Conservation (phyloP, 495 filamentous ascomycete species). For the Penicillium soppii region DNA sequence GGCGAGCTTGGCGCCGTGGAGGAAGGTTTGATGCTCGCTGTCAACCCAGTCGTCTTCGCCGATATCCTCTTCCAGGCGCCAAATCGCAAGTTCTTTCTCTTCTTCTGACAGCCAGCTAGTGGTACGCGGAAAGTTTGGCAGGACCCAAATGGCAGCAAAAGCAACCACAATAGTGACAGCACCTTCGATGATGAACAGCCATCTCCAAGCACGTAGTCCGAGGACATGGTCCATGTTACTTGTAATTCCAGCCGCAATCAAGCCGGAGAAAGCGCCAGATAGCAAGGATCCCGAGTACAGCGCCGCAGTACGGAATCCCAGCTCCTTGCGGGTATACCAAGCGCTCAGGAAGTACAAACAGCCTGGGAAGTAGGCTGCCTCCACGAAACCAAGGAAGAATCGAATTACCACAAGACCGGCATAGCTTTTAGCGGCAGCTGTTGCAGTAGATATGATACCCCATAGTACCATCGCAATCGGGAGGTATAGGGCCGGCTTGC, state of each 20-base stretch:
- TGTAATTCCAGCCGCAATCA: constrained; percentile 54
- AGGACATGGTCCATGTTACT: constrained; percentile 38
- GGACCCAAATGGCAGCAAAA: constrained; percentile 53
- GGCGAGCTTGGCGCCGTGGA: constrained; percentile 68
- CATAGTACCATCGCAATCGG: constrained; percentile 65
- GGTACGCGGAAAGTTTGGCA: constrained; percentile 80
- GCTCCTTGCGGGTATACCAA: constrained; percentile 54
- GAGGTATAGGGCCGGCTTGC: constrained; percentile 62
- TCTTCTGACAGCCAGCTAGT: constrained; percentile 70
- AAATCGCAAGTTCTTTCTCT: constrained; percentile 65
- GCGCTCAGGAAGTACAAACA: constrained; percentile 49
- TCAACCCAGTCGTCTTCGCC: constrained; percentile 74
- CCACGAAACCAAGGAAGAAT: constrained; percentile 70
- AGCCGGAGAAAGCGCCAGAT: constrained; percentile 65
- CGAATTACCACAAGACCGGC: constrained; percentile 62
- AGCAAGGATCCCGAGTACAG: constrained; percentile 51
- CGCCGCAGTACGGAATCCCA: constrained; percentile 47
- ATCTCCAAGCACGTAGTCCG: constrained; percentile 53
- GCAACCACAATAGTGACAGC: constrained; percentile 55
- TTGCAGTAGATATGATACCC: constrained; percentile 68
- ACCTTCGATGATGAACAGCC: constrained; percentile 68
- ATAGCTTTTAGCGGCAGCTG: constrained; percentile 57
- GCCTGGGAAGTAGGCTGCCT: constrained; percentile 52
- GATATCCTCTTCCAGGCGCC: constrained; percentile 74
- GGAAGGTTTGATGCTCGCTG: constrained; percentile 61